These are phyloP conservation scores for Hansfordia pulvinata DNA, from an alignment of 2,329 filamentous ascomycete species.

Conservation along the genomic window DNA sequence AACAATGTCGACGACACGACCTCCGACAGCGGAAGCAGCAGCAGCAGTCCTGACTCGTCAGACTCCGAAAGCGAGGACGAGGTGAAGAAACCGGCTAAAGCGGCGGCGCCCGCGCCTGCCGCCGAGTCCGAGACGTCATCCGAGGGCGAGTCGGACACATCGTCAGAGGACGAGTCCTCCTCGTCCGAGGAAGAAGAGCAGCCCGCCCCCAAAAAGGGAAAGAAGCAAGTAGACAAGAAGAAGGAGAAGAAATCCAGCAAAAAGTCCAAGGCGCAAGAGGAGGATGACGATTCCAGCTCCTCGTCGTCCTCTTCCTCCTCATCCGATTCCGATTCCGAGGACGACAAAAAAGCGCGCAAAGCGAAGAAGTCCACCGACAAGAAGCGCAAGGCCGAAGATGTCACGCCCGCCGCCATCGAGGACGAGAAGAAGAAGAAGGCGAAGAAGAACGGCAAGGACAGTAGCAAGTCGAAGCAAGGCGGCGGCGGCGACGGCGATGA, in stretches of 20 bases:
- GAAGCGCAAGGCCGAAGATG: constrained; percentile 4
- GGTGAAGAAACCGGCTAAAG: no score
- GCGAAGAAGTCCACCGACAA: constrained; percentile 12
- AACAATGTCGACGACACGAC: constrained; percentile 7
- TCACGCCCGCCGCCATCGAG: constrained; percentile 13
- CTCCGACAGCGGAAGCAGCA: neutral
- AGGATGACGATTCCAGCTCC: constrained; percentile 8
- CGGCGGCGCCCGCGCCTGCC: no score
- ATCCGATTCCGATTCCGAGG: constrained; percentile 6
- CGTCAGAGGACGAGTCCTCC: constrained; percentile 1
- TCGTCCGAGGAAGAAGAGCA: neutral
- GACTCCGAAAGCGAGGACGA: no score
- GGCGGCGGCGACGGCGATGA: constrained; percentile 11
- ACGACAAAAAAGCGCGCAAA: constrained; percentile 8
- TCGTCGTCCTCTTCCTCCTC: no score
- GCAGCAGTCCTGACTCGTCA: no score
- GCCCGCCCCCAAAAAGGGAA: constrained; percentile 5
- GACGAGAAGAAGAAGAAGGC: constrained; percentile 12
- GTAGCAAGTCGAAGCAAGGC: constrained; percentile 8
- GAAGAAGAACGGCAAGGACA: constrained; percentile 10
- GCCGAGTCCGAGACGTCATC: neutral
- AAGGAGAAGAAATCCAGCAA: constrained; percentile 18
- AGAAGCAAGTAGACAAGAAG: constrained; percentile 16
- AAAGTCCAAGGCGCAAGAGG: constrained; percentile 20
- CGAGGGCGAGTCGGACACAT: constrained; percentile 1